A percentile compares a stretch with the other conserved stretches of the same genome.
phyloP scores from a whole-genome alignment of 1,284 basidiomycete species.

The Gymnopus androsaceus region DNA sequence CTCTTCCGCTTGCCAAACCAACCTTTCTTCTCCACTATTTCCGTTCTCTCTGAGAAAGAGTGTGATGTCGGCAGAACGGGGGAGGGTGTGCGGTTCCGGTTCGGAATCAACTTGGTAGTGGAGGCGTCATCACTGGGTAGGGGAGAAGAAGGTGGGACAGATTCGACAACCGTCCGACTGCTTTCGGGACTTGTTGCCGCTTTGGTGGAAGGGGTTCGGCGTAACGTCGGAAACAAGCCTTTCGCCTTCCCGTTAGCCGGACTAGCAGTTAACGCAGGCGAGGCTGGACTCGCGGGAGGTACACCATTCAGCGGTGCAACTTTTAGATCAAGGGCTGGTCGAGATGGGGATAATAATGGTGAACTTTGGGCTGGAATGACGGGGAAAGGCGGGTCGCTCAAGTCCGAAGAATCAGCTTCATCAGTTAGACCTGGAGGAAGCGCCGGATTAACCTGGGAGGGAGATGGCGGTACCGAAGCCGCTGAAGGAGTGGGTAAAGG shows the following conservation, averaged over 20 bases:
- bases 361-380: slow-evolving; percentile 25
- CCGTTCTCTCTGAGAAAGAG: slow-evolving; percentile 27
- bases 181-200: not conserved
- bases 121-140: not conserved
- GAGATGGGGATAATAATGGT: slow-evolving; percentile 20
- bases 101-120: not conserved
- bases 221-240: slow-evolving; percentile 6
- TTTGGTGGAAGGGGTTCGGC: slow-evolving; percentile 8
- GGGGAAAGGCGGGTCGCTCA: slow-evolving; percentile 33
- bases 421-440: slow-evolving; percentile 58
- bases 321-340: slow-evolving; percentile 10
- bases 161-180: not conserved
- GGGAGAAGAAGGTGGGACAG: not conserved
- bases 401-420: slow-evolving; percentile 34
- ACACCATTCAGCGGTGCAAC: not conserved
- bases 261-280: not conserved
- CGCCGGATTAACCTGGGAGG: slow-evolving; percentile 29
- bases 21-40: slow-evolving; percentile 41
- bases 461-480: slow-evolving; percentile 20
- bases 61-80: not conserved
- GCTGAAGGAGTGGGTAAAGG: slow-evolving; percentile 17
- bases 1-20: slow-evolving; percentile 63
- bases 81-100: not conserved
- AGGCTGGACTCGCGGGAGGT: not conserved
- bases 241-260: slow-evolving; percentile 1